Evolutionary conservation across 441 rosid species (phyloP), one percentile per base, ranked within the genome.

Genomic region (Eutrema salsugineum): DNA sequence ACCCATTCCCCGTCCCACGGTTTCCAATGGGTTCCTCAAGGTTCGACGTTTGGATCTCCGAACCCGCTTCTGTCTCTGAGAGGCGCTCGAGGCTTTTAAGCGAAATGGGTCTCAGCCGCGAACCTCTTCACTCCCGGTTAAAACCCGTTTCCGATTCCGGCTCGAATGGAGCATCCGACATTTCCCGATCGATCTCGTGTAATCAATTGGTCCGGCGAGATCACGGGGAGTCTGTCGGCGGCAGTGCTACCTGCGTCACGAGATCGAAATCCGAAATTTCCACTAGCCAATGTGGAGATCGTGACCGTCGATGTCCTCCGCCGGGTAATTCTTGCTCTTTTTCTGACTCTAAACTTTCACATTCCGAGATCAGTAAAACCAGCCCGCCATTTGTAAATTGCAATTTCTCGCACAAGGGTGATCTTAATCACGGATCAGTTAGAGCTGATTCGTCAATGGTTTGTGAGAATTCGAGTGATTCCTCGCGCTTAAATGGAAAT

Each of bases 41-140:
- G 72, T 88, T 93, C 77, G 97, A 95, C 66, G 82, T 93, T 63
- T 95, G 99, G 99, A 87, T 86, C 87, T 88, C 98, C 56, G 87
- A 89, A 40, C 97, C 98, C 36, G 84, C 82, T 27, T 82, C 98
- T 4, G 91, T 95, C 8, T 90, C 95, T 20, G 98, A 95, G 79
- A 89, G 97, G 15, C 94, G 98, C 39, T 77, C 84, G 0, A 82
- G 86, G 35, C 85, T 95, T 24, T 82, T 88, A 12, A 82, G 53
- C 44, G 87, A 87, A 60, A 79, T 93, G 93, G 99, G 99, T 46
- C 93, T 95, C 50, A 65, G 73, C 40, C 73, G 80, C 20, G 89
- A 86, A 77, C 84, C 83, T 20, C 72, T 83, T 50, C 76, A 82
- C 63, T 77, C 88, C 60, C 86, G 85, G 78, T 56, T 68, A 27